Base-by-base conservation (phyloP, 1,139 yeast species). In the Lodderomyces oxycetoniae region DNA sequence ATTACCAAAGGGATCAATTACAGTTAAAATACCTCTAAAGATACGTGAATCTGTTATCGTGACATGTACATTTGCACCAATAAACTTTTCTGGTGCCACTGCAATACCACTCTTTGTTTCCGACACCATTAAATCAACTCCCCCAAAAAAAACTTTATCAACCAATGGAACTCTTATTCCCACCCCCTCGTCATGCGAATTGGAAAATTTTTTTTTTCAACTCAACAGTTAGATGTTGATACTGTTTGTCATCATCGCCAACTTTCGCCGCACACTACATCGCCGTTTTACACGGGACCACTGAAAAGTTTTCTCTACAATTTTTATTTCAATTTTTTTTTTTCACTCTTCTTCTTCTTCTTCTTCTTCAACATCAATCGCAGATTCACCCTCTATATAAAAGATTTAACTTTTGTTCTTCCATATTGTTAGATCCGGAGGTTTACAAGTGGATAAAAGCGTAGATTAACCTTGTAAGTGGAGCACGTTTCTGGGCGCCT, bases 401-500 rank as follows among this genome's bases (percentile, higher is more conserved):
- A 41, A 55, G 50, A 52, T 49, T 49, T 49, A 40, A 47, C 43
- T 41, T 43, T 35, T 46, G 38, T 36, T 41, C 36, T 42, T 37
- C 41, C 41, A 36, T 37, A 37, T 39, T 34, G 38, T 45, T 44
- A 44, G 11, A 17, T 20, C 41, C 34, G 53, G 44, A 46, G 59
- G 57, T 40, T 50, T 38, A 50, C 50, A 31, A 47, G 58, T 55
- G 63, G 44, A 46, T 43, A 36, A 62, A 30, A 52, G 74, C 73
- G 73, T 63, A 68, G 63, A 68, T 35, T 32, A 54, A 66, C 62
- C 63, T 42, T 32, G n/a, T 32, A 23, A 47, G 37, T 45, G 70
- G 69, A 61, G 74, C 71, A 67, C 74, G 74, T 67, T 68, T 58
- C 74, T 68, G 74, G 74, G 74, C 74, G 73, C 74, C 74, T 59